Percentiles rank a stretch among this genome's conserved stretches.
phyloP scores from a whole-genome alignment of 139 green algal genomes.

The Eudorina sp. region DNA sequence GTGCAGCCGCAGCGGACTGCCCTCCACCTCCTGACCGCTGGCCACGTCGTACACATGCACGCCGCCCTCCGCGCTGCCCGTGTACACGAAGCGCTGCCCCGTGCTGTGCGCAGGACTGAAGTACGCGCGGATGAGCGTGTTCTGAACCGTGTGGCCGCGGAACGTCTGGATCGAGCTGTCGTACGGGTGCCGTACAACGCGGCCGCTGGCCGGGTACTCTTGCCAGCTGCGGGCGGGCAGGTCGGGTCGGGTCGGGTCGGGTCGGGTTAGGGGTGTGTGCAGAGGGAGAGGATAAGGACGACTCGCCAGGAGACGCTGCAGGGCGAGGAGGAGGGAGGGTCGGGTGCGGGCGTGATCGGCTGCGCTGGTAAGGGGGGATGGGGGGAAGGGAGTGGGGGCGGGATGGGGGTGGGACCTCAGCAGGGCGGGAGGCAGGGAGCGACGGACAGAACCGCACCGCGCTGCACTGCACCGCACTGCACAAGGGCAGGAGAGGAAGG shows the following conservation, averaged over 20 bases:
- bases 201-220: conserved; percentile 80
- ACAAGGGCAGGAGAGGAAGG: too few relatives aligned
- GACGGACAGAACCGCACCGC: too few relatives aligned
- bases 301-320: too few relatives aligned
- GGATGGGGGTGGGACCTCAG: neutral
- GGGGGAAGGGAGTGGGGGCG: neutral
- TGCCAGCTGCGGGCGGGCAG: conserved; percentile 76
- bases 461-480: too few relatives aligned
- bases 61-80: conserved; percentile 77
- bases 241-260: neutral
- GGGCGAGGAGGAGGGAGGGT: too few relatives aligned
- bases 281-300: too few relatives aligned
- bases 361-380: neutral
- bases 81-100: conserved; percentile 94
- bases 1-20: conserved; percentile 68
- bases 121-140: conserved; percentile 96
- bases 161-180: conserved; percentile 91
- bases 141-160: conserved; percentile 86
- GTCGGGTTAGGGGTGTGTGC: neutral
- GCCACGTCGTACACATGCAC: conserved; percentile 90
- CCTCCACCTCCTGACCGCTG: conserved; percentile 67
- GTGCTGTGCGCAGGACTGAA: conserved; percentile 76
- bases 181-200: conserved; percentile 83
- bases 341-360: too few relatives aligned
- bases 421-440: too few relatives aligned